Conservation (phyloP, 495 filamentous ascomycete genomes). For the Amphirosellinia nigrospora region DNA sequence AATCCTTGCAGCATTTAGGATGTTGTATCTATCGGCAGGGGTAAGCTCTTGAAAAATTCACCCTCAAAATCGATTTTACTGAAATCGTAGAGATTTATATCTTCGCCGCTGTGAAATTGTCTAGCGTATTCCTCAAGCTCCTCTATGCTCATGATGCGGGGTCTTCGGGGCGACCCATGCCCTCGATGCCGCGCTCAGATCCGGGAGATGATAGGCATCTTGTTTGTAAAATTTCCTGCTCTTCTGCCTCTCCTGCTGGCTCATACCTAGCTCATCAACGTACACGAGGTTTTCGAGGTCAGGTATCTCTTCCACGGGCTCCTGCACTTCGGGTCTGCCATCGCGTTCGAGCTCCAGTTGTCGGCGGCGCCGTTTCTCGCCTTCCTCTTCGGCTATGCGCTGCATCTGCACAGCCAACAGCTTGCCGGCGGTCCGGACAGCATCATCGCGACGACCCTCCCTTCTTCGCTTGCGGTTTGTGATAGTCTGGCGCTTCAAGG, state of each 20-base stretch:
- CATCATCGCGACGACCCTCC: slow-evolving; percentile 93
- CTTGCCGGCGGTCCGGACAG: slow-evolving; percentile 84
- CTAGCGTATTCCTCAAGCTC: slow-evolving; percentile 91
- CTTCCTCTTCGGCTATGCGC: slow-evolving; percentile 82
- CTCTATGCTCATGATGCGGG: slow-evolving; percentile 90
- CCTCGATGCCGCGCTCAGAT: slow-evolving; percentile 74
- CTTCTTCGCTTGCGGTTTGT: slow-evolving; percentile 75
- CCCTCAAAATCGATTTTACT: slow-evolving; percentile 98
- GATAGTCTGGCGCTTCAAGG: slow-evolving; percentile 90
- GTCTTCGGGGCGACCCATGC: slow-evolving; percentile 89
- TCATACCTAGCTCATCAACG: slow-evolving; percentile 86
- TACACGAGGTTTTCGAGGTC: slow-evolving; percentile 75
- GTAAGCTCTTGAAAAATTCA: slow-evolving; percentile 88
- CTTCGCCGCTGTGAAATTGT: slow-evolving; percentile 90
- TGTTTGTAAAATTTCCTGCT: slow-evolving; percentile 84
- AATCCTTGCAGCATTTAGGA: slow-evolving; percentile 88
- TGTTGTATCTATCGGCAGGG: slow-evolving; percentile 95
- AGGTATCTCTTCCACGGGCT: slow-evolving; percentile 69
- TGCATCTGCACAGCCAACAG: slow-evolving; percentile 93
- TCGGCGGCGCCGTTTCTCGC: slow-evolving; percentile 64
- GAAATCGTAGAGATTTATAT: slow-evolving; percentile 98
- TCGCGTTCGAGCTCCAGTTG: slow-evolving; percentile 41
- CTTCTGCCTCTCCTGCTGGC: slow-evolving; percentile 71
- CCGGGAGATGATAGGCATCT: slow-evolving; percentile 92
- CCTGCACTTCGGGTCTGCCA: slow-evolving; percentile 43